These are phyloP conservation scores for Aleurites moluccanus DNA, from an alignment of 441 rosid genomes.

Conservation along the genomic window DNA sequence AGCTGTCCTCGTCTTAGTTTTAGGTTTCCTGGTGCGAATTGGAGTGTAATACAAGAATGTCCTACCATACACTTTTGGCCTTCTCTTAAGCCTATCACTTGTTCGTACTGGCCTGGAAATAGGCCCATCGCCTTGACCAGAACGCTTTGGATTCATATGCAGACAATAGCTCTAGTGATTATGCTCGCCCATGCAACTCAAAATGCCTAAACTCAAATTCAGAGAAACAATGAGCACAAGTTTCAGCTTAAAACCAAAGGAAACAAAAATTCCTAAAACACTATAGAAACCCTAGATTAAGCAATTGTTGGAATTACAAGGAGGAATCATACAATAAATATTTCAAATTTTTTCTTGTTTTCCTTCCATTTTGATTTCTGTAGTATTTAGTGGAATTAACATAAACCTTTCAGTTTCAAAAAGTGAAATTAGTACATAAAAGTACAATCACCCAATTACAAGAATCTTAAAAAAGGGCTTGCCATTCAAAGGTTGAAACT, in stretches of 20 bases:
- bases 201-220: conserved; percentile 24
- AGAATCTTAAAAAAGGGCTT: neutral
- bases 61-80: conserved; percentile 72
- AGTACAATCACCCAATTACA: neutral
- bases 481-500: neutral
- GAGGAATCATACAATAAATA: neutral
- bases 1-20: conserved; percentile 83
- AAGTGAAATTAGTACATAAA: neutral
- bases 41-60: conserved; percentile 65
- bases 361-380: neutral
- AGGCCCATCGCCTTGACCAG: conserved; percentile 88
- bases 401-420: neutral
- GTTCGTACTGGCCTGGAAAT: conserved; percentile 82
- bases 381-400: neutral
- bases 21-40: conserved; percentile 63
- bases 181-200: conserved; percentile 54
- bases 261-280: conserved; percentile 8
- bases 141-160: conserved; percentile 80
- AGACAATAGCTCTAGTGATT: conserved; percentile 40
- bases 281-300: neutral
- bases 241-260: conserved; percentile 16
- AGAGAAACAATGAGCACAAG: neutral
- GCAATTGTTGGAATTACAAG: neutral
- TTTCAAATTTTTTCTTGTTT: neutral
- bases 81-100: conserved; percentile 90